These are phyloP conservation scores for Nakaseomyces delphensis DNA, from an alignment of 1,139 yeast genomes.

Conservation along the genomic window DNA sequence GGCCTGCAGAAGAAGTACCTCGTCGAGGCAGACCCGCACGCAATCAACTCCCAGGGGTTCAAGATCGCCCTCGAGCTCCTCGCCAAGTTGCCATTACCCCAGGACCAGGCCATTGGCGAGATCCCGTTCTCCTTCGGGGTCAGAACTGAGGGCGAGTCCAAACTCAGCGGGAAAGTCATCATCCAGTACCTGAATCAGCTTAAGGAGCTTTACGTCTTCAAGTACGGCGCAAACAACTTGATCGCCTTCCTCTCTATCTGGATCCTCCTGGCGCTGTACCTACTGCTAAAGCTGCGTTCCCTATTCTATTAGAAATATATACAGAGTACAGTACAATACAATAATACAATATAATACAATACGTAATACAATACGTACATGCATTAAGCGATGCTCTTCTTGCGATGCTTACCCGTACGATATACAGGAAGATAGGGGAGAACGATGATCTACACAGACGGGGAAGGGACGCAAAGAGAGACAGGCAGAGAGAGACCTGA, in stretches of 20 bases:
- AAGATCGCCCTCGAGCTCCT: constrained; percentile 40
- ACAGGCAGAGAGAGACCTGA: too few species aligned
- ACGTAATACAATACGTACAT: too few species aligned
- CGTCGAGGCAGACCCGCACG: constrained; percentile 25
- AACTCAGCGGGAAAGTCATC: constrained; percentile 39
- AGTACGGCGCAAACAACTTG: constrained; percentile 35
- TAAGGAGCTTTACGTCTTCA: constrained; percentile 37
- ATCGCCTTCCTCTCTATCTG: constrained; percentile 27
- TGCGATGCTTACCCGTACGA: too few species aligned
- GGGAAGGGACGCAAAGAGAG: too few species aligned
- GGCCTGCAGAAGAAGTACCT: constrained; percentile 39
- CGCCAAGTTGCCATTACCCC: constrained; percentile 38
- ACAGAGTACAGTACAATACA: neutral
- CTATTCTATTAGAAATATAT: constrained; percentile 5
- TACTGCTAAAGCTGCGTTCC: constrained; percentile 23
- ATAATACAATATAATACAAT: neutral
- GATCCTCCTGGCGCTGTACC: constrained; percentile 25
- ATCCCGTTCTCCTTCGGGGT: constrained; percentile 43
- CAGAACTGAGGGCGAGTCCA: constrained; percentile 42
- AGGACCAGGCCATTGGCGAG: constrained; percentile 34
- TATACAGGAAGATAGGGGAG: too few species aligned
- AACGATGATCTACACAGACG: too few species aligned
- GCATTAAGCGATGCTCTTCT: too few species aligned
- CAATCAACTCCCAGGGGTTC: constrained; percentile 38
- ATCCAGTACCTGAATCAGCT: constrained; percentile 38